Percentiles rank a stretch among this genome's conserved stretches.
Conservation (phyloP, 176 grass and related monocot genomes). For the Paspalum notatum region DNA sequence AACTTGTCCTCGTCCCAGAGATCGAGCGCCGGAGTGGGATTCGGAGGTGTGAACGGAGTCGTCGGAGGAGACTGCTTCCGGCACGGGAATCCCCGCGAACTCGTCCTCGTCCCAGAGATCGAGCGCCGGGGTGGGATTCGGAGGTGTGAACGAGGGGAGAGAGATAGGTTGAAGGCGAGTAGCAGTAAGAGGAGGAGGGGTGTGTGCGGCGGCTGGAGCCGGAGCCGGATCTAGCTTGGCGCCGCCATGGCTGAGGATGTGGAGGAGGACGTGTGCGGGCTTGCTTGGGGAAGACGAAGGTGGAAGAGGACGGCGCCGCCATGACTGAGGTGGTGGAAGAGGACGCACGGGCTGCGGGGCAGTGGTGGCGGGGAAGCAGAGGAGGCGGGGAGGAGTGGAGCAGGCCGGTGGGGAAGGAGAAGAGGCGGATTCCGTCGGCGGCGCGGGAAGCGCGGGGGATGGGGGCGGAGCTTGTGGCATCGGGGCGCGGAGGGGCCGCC, state of each 20-base stretch:
- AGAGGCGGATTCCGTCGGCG: too few relatives aligned
- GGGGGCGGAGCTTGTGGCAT: too few relatives aligned
- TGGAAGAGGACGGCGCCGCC: neutral
- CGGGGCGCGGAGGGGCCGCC: too few relatives aligned
- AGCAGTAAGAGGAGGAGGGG: conserved; percentile 59
- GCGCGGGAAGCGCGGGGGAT: too few relatives aligned
- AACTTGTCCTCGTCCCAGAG: conserved; percentile 99
- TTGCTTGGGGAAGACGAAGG: conserved; percentile 19
- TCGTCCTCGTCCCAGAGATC: conserved; percentile 99
- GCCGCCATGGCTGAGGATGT: conserved; percentile 60
- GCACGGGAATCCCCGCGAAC: conserved; percentile 89
- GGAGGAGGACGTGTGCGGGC: neutral
- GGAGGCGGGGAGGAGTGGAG: too few relatives aligned
- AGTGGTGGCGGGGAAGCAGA: too few relatives aligned
- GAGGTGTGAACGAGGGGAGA: conserved; percentile 27
- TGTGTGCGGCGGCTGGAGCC: conserved; percentile 32
- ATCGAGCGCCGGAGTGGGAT: conserved; percentile 54
- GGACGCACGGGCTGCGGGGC: too few relatives aligned
- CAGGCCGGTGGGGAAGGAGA: too few relatives aligned
- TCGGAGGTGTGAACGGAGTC: conserved; percentile 25
- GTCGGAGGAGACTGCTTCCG: conserved; percentile 3
- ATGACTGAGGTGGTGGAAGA: too few relatives aligned
- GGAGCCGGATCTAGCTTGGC: conserved; percentile 56
- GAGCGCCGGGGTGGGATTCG: conserved; percentile 45
- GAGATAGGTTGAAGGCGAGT: conserved; percentile 49